Percentiles rank a stretch among this genome's conserved stretches.
Evolutionary conservation across 495 filamentous ascomycete species (phyloP).

Genomic region (Aspergillus incahuasiensis): DNA sequence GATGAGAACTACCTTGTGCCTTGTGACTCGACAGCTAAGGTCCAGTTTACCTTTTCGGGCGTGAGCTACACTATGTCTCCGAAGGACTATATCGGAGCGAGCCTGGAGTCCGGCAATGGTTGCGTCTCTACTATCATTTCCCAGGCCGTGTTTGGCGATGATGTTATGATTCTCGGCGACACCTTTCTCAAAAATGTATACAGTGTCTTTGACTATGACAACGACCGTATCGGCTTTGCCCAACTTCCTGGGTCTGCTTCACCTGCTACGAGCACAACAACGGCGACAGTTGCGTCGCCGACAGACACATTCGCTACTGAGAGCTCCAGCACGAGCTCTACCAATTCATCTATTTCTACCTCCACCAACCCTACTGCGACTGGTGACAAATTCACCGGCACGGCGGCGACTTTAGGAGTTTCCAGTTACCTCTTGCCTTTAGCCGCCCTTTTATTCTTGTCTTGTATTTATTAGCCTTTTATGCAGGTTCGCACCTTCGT

Average conservation of each 20-base stretch:
- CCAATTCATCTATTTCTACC: constrained; percentile 7
- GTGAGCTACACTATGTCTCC: constrained; percentile 59
- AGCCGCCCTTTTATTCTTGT: constrained; percentile 1
- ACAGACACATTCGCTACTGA: constrained; percentile 10
- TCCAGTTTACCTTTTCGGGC: constrained; percentile 53
- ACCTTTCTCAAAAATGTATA: constrained; percentile 91
- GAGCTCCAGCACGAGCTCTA: constrained; percentile 1
- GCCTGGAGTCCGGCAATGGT: constrained; percentile 19
- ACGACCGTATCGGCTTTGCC: constrained; percentile 39
- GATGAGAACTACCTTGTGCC: constrained; percentile 63
- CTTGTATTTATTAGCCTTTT: constrained; percentile 4
- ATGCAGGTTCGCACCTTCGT: background rate
- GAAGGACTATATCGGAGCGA: constrained; percentile 62
- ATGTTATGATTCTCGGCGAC: constrained; percentile 74
- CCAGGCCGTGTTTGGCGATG: constrained; percentile 40
- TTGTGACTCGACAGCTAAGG: constrained; percentile 53
- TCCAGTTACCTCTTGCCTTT: constrained; percentile 13
- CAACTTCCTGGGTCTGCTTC: constrained; percentile 8
- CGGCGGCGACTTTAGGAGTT: constrained; percentile 11
- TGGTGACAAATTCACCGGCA: background rate
- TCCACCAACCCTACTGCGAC: constrained; percentile 5
- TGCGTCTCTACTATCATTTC: constrained; percentile 64
- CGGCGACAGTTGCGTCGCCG: constrained; percentile 8
- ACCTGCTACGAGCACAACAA: constrained; percentile 16
- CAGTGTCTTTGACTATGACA: constrained; percentile 69